A percentile compares a stretch with the other conserved stretches of the same genome.
Conservation (phyloP, 352 stramenopile species). For the Phytophthora uliginosa region DNA sequence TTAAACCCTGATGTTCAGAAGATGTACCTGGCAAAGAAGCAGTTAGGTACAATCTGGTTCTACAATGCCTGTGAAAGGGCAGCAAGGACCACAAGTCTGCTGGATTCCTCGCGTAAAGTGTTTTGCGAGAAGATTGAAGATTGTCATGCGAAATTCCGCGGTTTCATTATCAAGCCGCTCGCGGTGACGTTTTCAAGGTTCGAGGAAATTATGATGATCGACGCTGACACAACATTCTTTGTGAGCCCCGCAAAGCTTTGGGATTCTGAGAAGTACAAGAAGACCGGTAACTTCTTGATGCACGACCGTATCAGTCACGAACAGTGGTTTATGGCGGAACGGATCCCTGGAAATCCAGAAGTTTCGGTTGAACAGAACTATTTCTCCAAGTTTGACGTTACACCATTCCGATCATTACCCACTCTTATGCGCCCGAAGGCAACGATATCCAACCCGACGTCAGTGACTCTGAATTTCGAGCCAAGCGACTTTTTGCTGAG, state of each 20-base stretch:
- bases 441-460: slow-evolving; percentile 17
- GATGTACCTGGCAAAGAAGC: slow-evolving; percentile 37
- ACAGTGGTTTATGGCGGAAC: slow-evolving; percentile 36
- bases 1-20: slow-evolving; percentile 45
- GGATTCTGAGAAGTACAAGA: slow-evolving; percentile 52
- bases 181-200: slow-evolving; percentile 63
- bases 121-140: slow-evolving; percentile 54
- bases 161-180: slow-evolving; percentile 64
- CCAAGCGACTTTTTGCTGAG: slow-evolving; percentile 38
- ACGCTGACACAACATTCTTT: slow-evolving; percentile 67
- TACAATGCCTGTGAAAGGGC: slow-evolving; percentile 40
- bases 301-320: slow-evolving; percentile 55
- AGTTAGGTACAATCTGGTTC: slow-evolving; percentile 38
- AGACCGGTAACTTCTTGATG: slow-evolving; percentile 70
- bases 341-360: slow-evolving; percentile 21
- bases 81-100: slow-evolving; percentile 19
- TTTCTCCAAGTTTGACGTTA: slow-evolving; percentile 39
- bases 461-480: slow-evolving; percentile 31
- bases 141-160: slow-evolving; percentile 54
- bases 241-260: slow-evolving; percentile 54
- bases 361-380: slow-evolving; percentile 37
- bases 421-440: slow-evolving; percentile 32
- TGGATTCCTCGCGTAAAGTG: slow-evolving; percentile 38
- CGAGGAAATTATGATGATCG: slow-evolving; percentile 70
- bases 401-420: slow-evolving; percentile 26